Percentiles rank a stretch among this genome's conserved stretches.
Conservation (phyloP, 208 protist genomes). For the Crithidia expoeki region DNA sequence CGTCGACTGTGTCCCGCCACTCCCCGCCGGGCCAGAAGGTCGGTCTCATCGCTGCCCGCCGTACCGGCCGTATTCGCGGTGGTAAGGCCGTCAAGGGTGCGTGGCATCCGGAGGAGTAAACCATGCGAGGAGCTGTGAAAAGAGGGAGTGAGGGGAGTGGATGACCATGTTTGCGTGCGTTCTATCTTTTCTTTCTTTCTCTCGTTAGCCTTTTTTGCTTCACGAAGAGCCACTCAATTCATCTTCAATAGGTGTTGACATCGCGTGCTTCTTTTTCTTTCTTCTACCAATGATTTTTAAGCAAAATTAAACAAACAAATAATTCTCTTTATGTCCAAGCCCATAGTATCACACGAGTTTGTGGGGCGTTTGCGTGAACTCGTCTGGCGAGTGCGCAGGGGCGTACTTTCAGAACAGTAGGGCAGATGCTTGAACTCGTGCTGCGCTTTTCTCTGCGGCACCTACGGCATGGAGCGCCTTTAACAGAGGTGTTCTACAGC, state of each 20-base stretch:
- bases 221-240: background rate
- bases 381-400: no score
- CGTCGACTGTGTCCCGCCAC: conserved; percentile 93
- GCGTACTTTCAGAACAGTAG: no score
- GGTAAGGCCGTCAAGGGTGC: conserved; percentile 87
- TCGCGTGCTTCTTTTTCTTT: background rate
- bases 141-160: background rate
- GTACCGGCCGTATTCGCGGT: conserved; percentile 97
- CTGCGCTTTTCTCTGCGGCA: no score
- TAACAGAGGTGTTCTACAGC: no score
- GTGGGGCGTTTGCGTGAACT: no score
- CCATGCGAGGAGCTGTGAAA: no score
- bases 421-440: no score
- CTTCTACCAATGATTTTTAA: conserved; percentile 6
- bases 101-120: conserved; percentile 89
- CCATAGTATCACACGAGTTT: no score
- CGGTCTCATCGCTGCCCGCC: conserved; percentile 99
- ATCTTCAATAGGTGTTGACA: background rate
- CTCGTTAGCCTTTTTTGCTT: background rate
- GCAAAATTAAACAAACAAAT: background rate
- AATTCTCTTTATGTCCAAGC: no score
- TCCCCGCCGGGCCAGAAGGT: conserved; percentile 97
- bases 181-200: background rate
- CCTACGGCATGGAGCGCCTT: no score
- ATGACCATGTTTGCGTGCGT: background rate